Conservation (phyloP, 202 grass and related monocot genomes). For the Bolboschoenoplectus hybrid region DNA sequence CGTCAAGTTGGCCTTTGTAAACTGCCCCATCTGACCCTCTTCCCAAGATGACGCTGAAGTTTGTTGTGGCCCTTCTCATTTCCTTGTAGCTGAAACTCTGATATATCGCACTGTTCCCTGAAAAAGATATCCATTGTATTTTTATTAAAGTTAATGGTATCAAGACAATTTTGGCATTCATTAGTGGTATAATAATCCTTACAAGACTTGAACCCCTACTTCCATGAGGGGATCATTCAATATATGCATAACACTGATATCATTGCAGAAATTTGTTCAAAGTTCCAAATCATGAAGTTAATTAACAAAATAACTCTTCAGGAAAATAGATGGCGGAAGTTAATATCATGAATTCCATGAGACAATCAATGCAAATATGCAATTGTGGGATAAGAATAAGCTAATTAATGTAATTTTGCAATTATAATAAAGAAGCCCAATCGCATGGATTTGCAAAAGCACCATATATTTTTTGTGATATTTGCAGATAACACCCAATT, state of each 20-base stretch:
- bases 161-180: constrained; percentile 17
- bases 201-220: background rate
- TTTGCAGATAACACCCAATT: background rate
- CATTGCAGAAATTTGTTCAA: background rate
- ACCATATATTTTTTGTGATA: background rate
- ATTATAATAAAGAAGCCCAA: background rate
- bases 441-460: background rate
- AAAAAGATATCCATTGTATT: constrained; percentile 45
- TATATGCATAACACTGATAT: background rate
- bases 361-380: background rate
- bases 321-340: background rate
- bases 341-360: background rate
- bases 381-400: background rate
- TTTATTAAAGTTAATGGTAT: constrained; percentile 23
- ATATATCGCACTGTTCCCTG: constrained; percentile 71
- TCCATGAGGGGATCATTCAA: background rate
- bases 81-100: constrained; percentile 70
- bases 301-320: background rate
- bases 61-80: constrained; percentile 80
- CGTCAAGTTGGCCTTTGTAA: constrained; percentile 78
- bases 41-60: constrained; percentile 64
- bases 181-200: background rate
- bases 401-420: background rate
- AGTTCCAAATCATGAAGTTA: background rate
- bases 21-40: constrained; percentile 55